phyloP scores from a whole-genome alignment of 176 grass and related monocot genomes.

The Juncus inflexus region DNA sequence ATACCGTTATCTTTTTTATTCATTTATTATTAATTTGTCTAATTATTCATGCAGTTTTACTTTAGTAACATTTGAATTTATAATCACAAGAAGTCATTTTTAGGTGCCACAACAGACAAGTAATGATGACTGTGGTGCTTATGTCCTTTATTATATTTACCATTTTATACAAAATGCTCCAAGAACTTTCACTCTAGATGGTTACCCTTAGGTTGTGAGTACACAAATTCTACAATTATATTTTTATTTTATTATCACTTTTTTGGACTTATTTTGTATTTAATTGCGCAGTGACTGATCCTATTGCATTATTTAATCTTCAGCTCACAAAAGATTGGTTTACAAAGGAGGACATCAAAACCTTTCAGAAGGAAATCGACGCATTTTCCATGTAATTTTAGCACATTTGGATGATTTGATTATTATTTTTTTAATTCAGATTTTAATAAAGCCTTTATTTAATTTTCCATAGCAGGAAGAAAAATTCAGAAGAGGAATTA shows the following conservation, averaged over 20 bases:
- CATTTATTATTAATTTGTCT: no score
- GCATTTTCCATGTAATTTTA: background rate
- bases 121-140: slow-evolving; percentile 2
- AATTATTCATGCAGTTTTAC: no score
- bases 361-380: background rate
- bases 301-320: background rate
- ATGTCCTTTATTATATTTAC: slow-evolving; percentile 9
- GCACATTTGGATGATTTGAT: no score
- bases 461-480: background rate
- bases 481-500: background rate
- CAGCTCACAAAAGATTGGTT: background rate
- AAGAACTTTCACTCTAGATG: background rate
- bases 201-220: background rate
- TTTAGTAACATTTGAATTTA: no score
- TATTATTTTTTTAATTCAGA: background rate
- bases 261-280: background rate
- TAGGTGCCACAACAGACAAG: background rate
- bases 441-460: background rate
- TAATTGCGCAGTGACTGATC: background rate
- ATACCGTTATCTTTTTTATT: no score
- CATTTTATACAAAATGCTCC: background rate
- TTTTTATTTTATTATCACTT: background rate
- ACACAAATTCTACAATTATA: background rate
- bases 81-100: no score
- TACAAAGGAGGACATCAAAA: background rate